Base-by-base conservation (phyloP, 768 basidiomycete species). In the Rickenella mellea region DNA sequence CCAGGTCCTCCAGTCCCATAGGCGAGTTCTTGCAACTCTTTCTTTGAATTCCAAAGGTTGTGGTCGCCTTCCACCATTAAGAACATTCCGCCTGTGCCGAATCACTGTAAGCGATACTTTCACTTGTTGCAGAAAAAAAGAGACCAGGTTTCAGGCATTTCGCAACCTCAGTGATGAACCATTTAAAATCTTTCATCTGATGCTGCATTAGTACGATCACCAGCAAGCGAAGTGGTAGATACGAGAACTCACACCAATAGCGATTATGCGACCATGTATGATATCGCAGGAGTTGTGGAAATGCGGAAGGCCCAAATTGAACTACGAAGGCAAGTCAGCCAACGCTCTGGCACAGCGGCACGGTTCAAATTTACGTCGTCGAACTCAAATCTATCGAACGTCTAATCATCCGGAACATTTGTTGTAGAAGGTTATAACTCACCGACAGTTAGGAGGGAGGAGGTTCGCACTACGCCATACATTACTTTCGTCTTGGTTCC, bases 381-480 rank as follows among this genome's bases (percentile, higher is more conserved):
- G 24, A 36, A 36, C 33, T 36, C 33, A 36, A 36, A 36, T 19
- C 33, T 36, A 36, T 36, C 15, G 15, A 5, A 36, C 5, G 19
- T 17, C 3, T 15, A 19, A 19, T 17, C 24, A 2, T 36, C 33
- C 19, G 33, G 3, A 7, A 17, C 10, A 7, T 12, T 36, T 12
- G 19, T 36, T 22, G 33, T 36, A 36, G 10, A 2, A 36, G 15
- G 3, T 9, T 10, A 9, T 19, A 7, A 17, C 33, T 6, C 12
- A 36, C 33, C 33, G 33, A 22, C 33, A 36, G 33, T 36, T 36
- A 15, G 19, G 33, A 17, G 33, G 33, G 33, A 19, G 33, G 33
- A 36, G 33, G 33, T 17, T 22, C 24, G 11, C 10, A 36, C 9
- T 22, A 5, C 19, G 30, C 24, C 3, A 36, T 17, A 5, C 24